These are phyloP conservation scores for Hypoxylon sp. DNA, from an alignment of 2,329 filamentous ascomycete species.

Conservation along the genomic window DNA sequence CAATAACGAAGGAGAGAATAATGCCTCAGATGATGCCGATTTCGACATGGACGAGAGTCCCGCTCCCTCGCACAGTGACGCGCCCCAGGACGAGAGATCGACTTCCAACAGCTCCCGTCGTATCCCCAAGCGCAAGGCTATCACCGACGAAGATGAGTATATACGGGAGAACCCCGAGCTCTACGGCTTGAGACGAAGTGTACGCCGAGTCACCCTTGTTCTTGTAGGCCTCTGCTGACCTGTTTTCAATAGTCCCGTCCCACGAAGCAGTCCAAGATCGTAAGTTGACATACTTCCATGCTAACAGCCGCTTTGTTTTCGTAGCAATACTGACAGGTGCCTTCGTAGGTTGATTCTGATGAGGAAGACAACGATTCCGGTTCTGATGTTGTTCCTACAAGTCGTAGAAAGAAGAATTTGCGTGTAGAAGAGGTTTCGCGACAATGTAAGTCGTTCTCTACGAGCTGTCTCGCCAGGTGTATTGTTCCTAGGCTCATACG, in stretches of 20 bases:
- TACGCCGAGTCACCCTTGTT: conserved; percentile 57
- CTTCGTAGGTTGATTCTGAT: conserved; percentile 54
- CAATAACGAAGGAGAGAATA: conserved; percentile 57
- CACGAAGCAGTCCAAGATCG: conserved; percentile 64
- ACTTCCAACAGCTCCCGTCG: conserved; percentile 75
- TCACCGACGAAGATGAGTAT: conserved; percentile 77
- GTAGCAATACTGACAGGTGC: conserved; percentile 16
- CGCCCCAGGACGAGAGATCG: conserved; percentile 63
- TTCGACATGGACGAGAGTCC: conserved; percentile 75
- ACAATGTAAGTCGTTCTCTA: conserved; percentile 59
- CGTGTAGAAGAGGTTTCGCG: conserved; percentile 69
- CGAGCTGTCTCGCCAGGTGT: conserved; percentile 2
- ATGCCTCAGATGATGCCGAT: conserved; percentile 73
- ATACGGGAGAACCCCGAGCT: conserved; percentile 93
- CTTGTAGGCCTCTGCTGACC: conserved; percentile 45
- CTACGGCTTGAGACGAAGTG: conserved; percentile 92
- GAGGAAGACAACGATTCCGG: conserved; percentile 70
- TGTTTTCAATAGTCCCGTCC: conserved; percentile 58
- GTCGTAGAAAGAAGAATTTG: conserved; percentile 71
- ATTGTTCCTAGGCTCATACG: conserved; percentile 32
- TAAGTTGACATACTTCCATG: conserved; percentile 49
- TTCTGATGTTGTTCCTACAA: conserved; percentile 70
- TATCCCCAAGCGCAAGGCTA: conserved; percentile 75
- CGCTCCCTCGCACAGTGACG: conserved; percentile 57
- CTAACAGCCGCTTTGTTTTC: not conserved